Evolutionary conservation across 805 yeast species (phyloP).

Genomic region (Lachancea sp.): DNA sequence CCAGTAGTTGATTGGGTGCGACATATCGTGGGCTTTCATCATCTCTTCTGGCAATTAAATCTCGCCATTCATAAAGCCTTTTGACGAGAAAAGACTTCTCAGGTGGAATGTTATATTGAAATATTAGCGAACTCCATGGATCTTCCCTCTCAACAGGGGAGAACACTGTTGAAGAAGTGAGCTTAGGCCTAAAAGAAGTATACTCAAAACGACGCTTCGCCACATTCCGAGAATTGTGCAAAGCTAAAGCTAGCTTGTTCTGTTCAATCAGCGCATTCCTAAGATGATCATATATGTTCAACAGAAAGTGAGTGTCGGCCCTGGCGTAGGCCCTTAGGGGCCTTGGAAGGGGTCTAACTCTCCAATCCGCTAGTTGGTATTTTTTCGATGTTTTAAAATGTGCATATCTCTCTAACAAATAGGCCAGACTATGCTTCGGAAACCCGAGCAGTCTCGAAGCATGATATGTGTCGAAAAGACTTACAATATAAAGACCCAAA

Average conservation of each 20-base stretch:
- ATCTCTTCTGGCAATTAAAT: conserved; percentile 56
- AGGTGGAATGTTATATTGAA: conserved; percentile 56
- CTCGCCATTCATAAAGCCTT: conserved; percentile 77
- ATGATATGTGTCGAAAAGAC: conserved; percentile 86
- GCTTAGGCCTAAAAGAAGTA: conserved; percentile 51
- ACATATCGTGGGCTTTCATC: conserved; percentile 84
- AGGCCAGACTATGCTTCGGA: conserved; percentile 79
- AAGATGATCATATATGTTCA: conserved; percentile 72
- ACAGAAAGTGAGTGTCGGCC: conserved; percentile 88
- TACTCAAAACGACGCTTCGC: conserved; percentile 80
- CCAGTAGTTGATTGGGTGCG: conserved; percentile 74
- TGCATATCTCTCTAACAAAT: conserved; percentile 71
- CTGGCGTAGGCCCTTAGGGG: conserved; percentile 84
- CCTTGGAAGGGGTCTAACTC: conserved; percentile 72
- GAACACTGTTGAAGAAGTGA: conserved; percentile 33
- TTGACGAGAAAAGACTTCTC: conserved; percentile 50
- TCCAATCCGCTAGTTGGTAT: conserved; percentile 96
- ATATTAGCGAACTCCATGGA: conserved; percentile 61
- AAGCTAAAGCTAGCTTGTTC: conserved; percentile 51
- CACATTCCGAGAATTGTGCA: conserved; percentile 69
- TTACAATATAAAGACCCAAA: conserved; percentile 82
- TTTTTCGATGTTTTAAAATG: conserved; percentile 84
- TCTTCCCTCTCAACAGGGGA: conserved; percentile 49
- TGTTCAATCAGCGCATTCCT: conserved; percentile 52
- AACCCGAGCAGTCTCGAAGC: conserved; percentile 78